Evolutionary conservation across 192 early-diverging fungal species (phyloP).

Genomic region (Mycoemilia scoparia): DNA sequence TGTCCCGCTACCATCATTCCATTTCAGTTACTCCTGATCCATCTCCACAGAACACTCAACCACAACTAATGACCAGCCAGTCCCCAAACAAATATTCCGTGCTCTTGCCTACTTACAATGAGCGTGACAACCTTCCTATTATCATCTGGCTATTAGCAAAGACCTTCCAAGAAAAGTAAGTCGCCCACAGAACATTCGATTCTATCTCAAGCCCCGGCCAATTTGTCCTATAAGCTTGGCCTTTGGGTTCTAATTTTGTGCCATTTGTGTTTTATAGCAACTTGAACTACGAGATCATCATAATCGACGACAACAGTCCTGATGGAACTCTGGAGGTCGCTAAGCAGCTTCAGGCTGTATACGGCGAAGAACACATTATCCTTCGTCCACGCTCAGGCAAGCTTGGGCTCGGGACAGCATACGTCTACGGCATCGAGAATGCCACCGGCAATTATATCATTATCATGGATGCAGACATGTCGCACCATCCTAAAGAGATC

Average conservation of each 20-base stretch:
- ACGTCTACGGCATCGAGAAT: conserved; percentile 82
- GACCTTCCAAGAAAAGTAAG: conserved; percentile 58
- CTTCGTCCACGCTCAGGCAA: conserved; percentile 88
- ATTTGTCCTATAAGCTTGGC: background rate
- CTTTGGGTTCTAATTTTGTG: background rate
- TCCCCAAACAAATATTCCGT: conserved; percentile 74
- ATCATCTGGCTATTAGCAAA: conserved; percentile 82
- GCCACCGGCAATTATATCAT: conserved; percentile 91
- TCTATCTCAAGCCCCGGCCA: background rate
- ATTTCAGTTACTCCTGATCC: conserved; percentile 4
- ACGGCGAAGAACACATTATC: conserved; percentile 76
- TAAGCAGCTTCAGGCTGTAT: conserved; percentile 65
- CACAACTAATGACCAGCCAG: conserved; percentile 20
- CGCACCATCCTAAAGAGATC: conserved; percentile 96
- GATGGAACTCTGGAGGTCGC: conserved; percentile 92
- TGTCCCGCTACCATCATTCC: conserved; percentile 29
- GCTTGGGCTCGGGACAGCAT: conserved; percentile 89
- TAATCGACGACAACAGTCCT: conserved; percentile 90
- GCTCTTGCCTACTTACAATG: conserved; percentile 96
- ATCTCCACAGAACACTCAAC: conserved; percentile 4
- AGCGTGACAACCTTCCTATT: conserved; percentile 90
- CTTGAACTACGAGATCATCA: conserved; percentile 90
- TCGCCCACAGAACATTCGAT: conserved; percentile 14
- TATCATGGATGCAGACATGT: conserved; percentile 99
- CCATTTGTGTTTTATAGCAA: conserved; percentile 11